Percentiles rank a stretch among this genome's conserved stretches.
phyloP scores from a whole-genome alignment of 1,284 basidiomycete species.

The Moesziomyces sp. region DNA sequence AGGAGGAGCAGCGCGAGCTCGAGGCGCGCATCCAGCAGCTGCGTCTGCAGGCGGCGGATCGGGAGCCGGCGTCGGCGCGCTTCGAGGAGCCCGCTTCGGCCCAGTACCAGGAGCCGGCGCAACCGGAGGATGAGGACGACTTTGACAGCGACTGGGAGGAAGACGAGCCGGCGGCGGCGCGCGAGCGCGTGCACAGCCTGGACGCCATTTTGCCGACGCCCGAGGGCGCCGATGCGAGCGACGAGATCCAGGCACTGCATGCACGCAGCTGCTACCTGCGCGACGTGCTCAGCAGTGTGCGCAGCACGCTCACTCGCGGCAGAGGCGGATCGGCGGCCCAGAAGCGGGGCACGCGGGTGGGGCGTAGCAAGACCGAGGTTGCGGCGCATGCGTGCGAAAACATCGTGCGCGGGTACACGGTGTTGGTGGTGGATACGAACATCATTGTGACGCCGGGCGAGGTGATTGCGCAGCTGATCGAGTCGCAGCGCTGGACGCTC shows the following conservation, averaged over 20 bases:
- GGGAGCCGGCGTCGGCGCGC: background rate
- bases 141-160: conserved; percentile 35
- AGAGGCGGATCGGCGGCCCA: conserved; percentile 26
- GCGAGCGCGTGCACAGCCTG: background rate
- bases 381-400: conserved; percentile 33
- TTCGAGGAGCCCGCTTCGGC: background rate
- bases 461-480: conserved; percentile 74
- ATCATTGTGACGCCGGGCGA: conserved; percentile 74
- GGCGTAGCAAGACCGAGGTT: conserved; percentile 58
- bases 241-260: conserved; percentile 74
- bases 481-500: conserved; percentile 85
- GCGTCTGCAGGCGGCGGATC: conserved; percentile 3
- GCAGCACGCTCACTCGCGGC: conserved; percentile 59
- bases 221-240: conserved; percentile 8
- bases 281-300: conserved; percentile 22
- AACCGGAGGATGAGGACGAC: conserved; percentile 44
- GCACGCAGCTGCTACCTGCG: conserved; percentile 30
- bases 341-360: conserved; percentile 1
- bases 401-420: conserved; percentile 84
- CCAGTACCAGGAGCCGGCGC: conserved; percentile 45
- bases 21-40: conserved; percentile 71
- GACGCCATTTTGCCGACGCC: conserved; percentile 1
- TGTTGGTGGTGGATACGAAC: conserved; percentile 93
- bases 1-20: conserved; percentile 70
- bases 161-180: conserved; percentile 1